Percentiles rank a stretch among this genome's conserved stretches.
phyloP scores from a whole-genome alignment of 345 rosid species.

The Linum usitatissimum region DNA sequence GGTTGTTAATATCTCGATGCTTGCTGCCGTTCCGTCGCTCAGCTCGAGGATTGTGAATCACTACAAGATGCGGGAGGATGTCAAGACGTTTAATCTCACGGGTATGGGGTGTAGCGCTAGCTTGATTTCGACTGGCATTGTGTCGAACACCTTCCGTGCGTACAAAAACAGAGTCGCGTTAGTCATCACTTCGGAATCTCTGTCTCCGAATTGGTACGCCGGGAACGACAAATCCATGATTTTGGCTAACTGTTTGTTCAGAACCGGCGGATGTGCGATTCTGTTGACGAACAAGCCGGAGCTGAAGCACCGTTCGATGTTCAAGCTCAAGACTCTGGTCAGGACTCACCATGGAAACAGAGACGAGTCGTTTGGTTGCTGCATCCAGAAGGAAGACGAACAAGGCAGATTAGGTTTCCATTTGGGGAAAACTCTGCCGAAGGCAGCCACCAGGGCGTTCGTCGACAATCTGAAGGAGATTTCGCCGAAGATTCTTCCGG shows the following conservation, averaged over 20 bases:
- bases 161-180: constrained; percentile 16
- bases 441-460: constrained; percentile 18
- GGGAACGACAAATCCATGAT: constrained; percentile 31
- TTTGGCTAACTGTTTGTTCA: constrained; percentile 28
- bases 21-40: constrained; percentile 21
- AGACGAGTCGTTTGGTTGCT: constrained; percentile 19
- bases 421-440: constrained; percentile 14
- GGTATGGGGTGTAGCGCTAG: constrained; percentile 44
- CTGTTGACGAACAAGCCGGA: constrained; percentile 20
- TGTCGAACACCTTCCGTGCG: constrained; percentile 19
- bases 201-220: constrained; percentile 20
- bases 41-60: constrained; percentile 16
- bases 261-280: constrained; percentile 30
- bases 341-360: constrained; percentile 27
- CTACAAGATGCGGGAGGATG: constrained; percentile 23
- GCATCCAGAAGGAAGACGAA: constrained; percentile 20
- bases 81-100: constrained; percentile 25
- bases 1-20: constrained; percentile 15
- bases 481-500: constrained; percentile 33
- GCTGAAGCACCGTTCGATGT: constrained; percentile 13
- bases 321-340: constrained; percentile 17
- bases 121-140: constrained; percentile 19
- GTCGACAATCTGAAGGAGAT: constrained; percentile 11
- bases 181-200: constrained; percentile 26
- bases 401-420: constrained; percentile 18